phyloP scores from a whole-genome alignment of 768 basidiomycete species.

The Filobasidium floriforme region DNA sequence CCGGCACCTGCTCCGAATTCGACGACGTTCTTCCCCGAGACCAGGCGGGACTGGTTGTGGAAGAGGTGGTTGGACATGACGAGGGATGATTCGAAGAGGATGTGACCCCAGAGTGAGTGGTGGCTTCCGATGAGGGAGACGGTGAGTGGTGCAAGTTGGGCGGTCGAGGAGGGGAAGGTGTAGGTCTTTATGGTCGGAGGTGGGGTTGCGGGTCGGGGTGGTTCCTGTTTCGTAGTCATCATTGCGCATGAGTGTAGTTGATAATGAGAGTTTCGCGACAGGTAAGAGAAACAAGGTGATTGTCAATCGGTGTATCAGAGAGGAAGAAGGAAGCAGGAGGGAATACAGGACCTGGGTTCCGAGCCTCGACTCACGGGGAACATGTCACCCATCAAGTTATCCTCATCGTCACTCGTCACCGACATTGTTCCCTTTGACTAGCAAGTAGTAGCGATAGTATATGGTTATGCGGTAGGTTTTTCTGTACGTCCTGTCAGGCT shows the following conservation, averaged over 20 bases:
- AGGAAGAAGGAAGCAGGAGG: background rate
- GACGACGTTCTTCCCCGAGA: constrained; percentile 52
- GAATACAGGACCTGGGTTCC: background rate
- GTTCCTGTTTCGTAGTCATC: constrained; percentile 25
- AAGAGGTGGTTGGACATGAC: constrained; percentile 28
- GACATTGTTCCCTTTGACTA: background rate
- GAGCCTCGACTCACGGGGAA: constrained; percentile 34
- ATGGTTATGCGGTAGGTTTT: no score
- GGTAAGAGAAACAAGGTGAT: background rate
- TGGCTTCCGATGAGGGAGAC: constrained; percentile 38
- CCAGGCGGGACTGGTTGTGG: constrained; percentile 30
- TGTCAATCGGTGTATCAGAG: background rate
- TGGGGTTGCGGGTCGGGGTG: constrained; percentile 36
- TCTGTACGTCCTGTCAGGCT: no score
- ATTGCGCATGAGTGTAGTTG: background rate
- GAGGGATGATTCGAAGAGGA: constrained; percentile 28
- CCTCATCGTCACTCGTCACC: constrained; percentile 24
- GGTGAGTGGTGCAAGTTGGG: constrained; percentile 14
- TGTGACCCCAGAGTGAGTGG: constrained; percentile 41
- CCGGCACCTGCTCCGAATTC: constrained; percentile 94
- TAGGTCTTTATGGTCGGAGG: constrained; percentile 27
- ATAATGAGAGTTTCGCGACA: background rate
- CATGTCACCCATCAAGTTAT: constrained; percentile 30
- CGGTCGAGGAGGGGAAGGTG: constrained; percentile 10
- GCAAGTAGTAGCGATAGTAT: no score